Evolutionary conservation across 2,329 filamentous ascomycete genomes (phyloP).

Genomic region (Diaporthe ilicicola): DNA sequence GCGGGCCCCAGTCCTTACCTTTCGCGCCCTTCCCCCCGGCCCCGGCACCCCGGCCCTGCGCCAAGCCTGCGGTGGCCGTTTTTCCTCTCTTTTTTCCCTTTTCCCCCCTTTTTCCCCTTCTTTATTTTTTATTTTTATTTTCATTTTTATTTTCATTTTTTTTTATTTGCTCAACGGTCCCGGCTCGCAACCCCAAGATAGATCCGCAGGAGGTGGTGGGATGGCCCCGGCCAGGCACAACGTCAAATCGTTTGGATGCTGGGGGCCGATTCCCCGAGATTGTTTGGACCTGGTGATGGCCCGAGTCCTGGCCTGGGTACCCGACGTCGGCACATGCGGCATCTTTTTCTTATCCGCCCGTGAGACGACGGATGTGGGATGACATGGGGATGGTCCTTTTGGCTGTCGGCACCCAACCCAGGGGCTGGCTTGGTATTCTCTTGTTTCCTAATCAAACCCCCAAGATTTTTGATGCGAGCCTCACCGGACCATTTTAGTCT

Average conservation of each 20-base stretch:
- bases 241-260: conserved; percentile 13
- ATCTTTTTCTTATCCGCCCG: neutral
- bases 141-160: too few relatives aligned
- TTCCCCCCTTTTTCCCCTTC: too few relatives aligned
- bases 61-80: neutral
- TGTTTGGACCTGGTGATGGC: neutral
- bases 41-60: conserved; percentile 9
- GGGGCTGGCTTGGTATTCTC: neutral
- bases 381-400: too few relatives aligned
- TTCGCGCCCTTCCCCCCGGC: too few relatives aligned
- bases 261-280: conserved; percentile 17
- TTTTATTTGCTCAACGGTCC: conserved; percentile 17
- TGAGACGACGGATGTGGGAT: neutral
- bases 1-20: conserved; percentile 8
- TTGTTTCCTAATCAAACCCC: neutral
- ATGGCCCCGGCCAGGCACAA: neutral
- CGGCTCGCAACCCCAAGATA: conserved; percentile 20
- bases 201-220: neutral
- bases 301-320: neutral
- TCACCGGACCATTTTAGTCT: neutral
- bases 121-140: too few relatives aligned
- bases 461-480: neutral
- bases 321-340: conserved; percentile 12
- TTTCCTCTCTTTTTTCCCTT: too few relatives aligned
- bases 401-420: neutral